phyloP scores from a whole-genome alignment of 164 flowering plant genomes.

The Aristolochia fimbriata region DNA sequence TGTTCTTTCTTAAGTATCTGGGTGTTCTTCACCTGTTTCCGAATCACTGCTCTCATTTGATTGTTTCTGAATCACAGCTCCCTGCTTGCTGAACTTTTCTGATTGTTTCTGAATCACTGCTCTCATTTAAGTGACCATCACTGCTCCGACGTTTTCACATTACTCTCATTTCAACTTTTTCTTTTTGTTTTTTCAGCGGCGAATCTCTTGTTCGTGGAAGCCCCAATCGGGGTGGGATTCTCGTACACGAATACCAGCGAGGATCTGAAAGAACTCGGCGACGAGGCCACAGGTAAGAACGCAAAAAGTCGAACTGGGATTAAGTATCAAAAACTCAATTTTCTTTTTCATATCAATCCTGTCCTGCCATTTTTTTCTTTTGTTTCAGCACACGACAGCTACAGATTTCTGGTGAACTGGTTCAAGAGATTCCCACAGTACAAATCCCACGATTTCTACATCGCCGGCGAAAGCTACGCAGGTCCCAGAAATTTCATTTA shows the following conservation, averaged over 20 bases:
- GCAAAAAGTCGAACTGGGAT: neutral
- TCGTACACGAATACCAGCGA: slow-evolving; percentile 14
- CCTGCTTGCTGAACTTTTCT: no score
- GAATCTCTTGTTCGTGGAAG: slow-evolving; percentile 15
- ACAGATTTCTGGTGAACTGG: slow-evolving; percentile 62
- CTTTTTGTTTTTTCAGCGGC: slow-evolving; percentile 6
- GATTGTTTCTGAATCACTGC: no score
- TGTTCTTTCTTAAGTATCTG: no score
- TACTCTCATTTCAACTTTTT: neutral
- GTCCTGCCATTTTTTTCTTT: neutral
- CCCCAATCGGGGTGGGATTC: slow-evolving; percentile 19
- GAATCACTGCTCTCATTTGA: no score
- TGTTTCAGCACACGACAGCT: slow-evolving; percentile 57
- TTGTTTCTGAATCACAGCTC: no score
- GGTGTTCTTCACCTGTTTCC: no score
- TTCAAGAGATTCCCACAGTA: slow-evolving; percentile 65
- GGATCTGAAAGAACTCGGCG: slow-evolving; percentile 4
- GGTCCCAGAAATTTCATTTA: slow-evolving; percentile 26
- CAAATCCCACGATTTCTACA: slow-evolving; percentile 60
- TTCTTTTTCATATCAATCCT: no score
- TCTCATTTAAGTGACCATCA: no score
- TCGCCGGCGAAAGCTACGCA: slow-evolving; percentile 86
- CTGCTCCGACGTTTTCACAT: no score
- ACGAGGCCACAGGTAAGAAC: slow-evolving; percentile 6
- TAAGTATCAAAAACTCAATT: no score